These are phyloP conservation scores for Allomyces javanicus DNA, from an alignment of 192 early-diverging fungal species.

Conservation along the genomic window DNA sequence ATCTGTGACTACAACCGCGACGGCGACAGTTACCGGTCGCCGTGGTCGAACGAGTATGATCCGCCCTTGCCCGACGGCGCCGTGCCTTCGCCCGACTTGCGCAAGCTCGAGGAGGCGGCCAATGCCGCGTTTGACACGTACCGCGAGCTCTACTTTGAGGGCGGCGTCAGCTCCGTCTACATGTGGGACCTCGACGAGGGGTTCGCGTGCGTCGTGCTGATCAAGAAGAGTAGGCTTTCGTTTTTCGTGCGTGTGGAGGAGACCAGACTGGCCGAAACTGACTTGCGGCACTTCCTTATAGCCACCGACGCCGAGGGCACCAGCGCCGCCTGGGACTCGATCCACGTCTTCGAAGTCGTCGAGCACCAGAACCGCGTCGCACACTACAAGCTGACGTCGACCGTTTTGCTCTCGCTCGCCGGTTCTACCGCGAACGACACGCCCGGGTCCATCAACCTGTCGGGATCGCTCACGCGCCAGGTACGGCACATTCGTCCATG, in stretches of 20 bases:
- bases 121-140: constrained; percentile 96
- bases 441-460: constrained; percentile 54
- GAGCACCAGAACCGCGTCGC: constrained; percentile 58
- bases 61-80: constrained; percentile 62
- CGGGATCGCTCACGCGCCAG: constrained; percentile 85
- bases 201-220: constrained; percentile 85
- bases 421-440: constrained; percentile 24
- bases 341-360: constrained; percentile 83
- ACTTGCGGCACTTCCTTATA: background rate
- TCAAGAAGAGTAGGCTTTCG: constrained; percentile 68
- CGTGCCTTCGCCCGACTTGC: constrained; percentile 54
- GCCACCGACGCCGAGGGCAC: constrained; percentile 37
- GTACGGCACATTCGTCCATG: constrained; percentile 13
- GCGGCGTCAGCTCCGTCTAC: constrained; percentile 92
- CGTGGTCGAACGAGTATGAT: constrained; percentile 91
- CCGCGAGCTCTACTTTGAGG: constrained; percentile 81
- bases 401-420: constrained; percentile 79
- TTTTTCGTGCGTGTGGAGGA: too few species aligned
- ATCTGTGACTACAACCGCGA: constrained; percentile 94
- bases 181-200: constrained; percentile 74
- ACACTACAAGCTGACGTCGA: constrained; percentile 92
- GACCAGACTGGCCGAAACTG: too few species aligned
- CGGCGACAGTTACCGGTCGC: constrained; percentile 85
- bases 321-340: constrained; percentile 94
- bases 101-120: constrained; percentile 71